These are phyloP conservation scores for Skeletonema menzelii DNA, from an alignment of 108 stramenopile genomes.

Conservation along the genomic window DNA sequence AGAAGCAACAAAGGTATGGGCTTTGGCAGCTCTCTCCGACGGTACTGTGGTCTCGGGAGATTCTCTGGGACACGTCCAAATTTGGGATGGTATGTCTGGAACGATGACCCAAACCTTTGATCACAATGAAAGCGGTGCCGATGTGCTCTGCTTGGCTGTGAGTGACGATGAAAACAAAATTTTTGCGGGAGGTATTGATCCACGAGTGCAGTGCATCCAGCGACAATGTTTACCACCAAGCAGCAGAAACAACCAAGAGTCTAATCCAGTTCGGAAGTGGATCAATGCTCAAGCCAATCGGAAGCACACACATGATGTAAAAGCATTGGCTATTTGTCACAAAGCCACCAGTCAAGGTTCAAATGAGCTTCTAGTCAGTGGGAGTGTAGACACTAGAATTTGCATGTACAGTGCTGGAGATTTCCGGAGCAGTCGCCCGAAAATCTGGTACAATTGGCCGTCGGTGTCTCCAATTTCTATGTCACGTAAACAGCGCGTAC, in stretches of 20 bases:
- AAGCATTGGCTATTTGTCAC: slow-evolving; percentile 70
- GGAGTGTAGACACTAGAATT: slow-evolving; percentile 89
- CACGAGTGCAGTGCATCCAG: slow-evolving; percentile 84
- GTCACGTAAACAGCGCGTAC: slow-evolving; percentile 46
- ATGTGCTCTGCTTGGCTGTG: slow-evolving; percentile 85
- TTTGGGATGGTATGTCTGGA: slow-evolving; percentile 89
- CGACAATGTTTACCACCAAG: slow-evolving; percentile 27
- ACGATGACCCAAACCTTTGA: slow-evolving; percentile 79
- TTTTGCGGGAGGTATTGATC: slow-evolving; percentile 93
- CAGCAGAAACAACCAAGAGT: slow-evolving; percentile 1
- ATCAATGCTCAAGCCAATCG: slow-evolving; percentile 79
- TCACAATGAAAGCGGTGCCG: slow-evolving; percentile 80
- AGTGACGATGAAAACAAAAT: slow-evolving; percentile 74
- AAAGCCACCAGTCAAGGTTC: slow-evolving; percentile 11
- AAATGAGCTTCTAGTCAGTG: slow-evolving; percentile 77
- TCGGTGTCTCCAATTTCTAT: slow-evolving; percentile 55
- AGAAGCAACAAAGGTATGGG: slow-evolving; percentile 87
- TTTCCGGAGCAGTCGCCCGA: slow-evolving; percentile 68
- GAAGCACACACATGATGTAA: slow-evolving; percentile 93
- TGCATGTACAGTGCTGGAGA: slow-evolving; percentile 73
- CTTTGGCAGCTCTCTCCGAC: slow-evolving; percentile 68
- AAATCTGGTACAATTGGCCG: slow-evolving; percentile 78
- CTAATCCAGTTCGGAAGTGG: slow-evolving; percentile 62
- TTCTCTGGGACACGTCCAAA: slow-evolving; percentile 87
- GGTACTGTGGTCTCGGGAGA: slow-evolving; percentile 90